phyloP scores from a whole-genome alignment of 345 rosid species.

The Euphorbia tirucalli region DNA sequence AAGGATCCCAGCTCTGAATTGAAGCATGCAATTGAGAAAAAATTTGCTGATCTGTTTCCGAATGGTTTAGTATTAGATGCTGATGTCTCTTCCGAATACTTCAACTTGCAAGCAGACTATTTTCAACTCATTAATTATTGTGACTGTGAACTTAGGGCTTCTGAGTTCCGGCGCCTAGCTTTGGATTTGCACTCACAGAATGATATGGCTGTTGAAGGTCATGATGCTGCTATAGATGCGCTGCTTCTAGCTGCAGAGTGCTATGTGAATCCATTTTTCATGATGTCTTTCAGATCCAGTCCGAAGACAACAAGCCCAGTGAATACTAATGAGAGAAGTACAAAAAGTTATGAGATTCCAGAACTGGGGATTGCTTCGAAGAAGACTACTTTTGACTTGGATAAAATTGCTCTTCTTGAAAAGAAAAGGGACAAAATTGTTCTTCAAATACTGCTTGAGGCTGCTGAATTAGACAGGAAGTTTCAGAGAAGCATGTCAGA shows the following conservation, averaged over 20 bases:
- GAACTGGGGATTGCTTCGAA: constrained; percentile 34
- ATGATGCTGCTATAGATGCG: constrained; percentile 82
- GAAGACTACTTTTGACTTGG: constrained; percentile 34
- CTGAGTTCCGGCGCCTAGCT: constrained; percentile 75
- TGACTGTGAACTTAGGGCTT: constrained; percentile 75
- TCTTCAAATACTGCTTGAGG: constrained; percentile 64
- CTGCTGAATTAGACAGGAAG: constrained; percentile 65
- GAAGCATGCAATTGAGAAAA: constrained; percentile 32
- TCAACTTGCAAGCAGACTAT: constrained; percentile 66
- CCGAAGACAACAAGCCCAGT: constrained; percentile 23
- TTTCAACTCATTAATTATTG: constrained; percentile 54
- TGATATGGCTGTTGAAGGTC: constrained; percentile 59
- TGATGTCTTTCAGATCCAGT: constrained; percentile 46
- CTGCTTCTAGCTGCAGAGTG: constrained; percentile 87
- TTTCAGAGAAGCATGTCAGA: constrained; percentile 37
- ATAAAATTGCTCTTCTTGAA: constrained; percentile 54
- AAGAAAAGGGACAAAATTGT: constrained; percentile 67
- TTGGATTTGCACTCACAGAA: constrained; percentile 52
- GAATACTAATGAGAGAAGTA: constrained; percentile 19
- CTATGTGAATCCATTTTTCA: constrained; percentile 74
- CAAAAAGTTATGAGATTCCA: constrained; percentile 28
- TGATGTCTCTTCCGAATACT: constrained; percentile 50
- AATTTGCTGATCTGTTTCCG: constrained; percentile 27
- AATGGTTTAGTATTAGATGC: constrained; percentile 51
- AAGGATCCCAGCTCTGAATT: constrained; percentile 38